phyloP scores from a whole-genome alignment of 148 eudicot species.

The Heliosperma pusillum region DNA sequence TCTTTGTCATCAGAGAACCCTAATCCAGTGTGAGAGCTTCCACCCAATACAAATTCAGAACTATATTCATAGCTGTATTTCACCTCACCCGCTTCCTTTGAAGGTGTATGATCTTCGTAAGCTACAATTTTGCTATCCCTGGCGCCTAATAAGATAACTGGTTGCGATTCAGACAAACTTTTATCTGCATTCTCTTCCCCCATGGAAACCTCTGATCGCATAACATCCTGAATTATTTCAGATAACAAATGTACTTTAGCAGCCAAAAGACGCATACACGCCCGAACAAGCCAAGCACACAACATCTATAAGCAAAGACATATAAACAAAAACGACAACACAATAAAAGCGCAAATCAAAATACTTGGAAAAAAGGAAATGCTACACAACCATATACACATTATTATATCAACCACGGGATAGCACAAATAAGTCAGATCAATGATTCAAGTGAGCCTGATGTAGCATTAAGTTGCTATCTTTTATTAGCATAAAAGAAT shows the following conservation, averaged over 20 bases:
- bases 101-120: constrained; percentile 45
- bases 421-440: not conserved
- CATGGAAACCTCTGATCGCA: constrained; percentile 16
- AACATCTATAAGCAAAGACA: not conserved
- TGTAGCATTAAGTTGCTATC: not conserved
- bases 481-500: not conserved
- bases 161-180: constrained; percentile 29
- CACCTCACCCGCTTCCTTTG: constrained; percentile 30
- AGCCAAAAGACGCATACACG: not conserved
- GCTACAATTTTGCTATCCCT: constrained; percentile 45
- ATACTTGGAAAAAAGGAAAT: not conserved
- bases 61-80: constrained; percentile 50
- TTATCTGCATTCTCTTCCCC: constrained; percentile 25
- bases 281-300: constrained; percentile 3
- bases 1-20: constrained; percentile 35
- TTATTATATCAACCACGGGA: not conserved
- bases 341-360: not conserved
- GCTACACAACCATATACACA: not conserved
- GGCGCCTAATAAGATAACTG: constrained; percentile 46
- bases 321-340: not conserved
- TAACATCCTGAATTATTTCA: constrained; percentile 40
- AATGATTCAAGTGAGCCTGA: not conserved
- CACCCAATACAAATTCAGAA: constrained; percentile 57
- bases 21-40: constrained; percentile 38
- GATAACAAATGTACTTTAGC: not conserved